Evolutionary conservation across 441 rosid genomes (phyloP), one percentile per base, ranked within the genome.

Genomic region (Daphne laureola): DNA sequence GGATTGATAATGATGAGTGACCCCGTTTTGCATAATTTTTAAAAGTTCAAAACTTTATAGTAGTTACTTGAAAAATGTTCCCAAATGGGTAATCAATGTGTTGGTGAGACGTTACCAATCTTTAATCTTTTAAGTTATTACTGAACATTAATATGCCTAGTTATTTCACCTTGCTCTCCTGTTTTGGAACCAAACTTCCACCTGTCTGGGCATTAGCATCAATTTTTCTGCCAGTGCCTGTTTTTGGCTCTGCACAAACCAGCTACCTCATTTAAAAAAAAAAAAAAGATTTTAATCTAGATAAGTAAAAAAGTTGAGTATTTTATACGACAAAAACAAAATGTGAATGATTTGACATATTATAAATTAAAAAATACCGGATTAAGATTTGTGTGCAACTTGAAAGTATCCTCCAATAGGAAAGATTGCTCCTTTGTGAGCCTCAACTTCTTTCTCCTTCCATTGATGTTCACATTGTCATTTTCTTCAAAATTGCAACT

Each of bases 101-200:
- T 31, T 31, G 11, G 1, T 31, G 38, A 31, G 38, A 7, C 38
- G 38, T 31, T 31, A 31, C 38, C 38, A 7, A 31, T 8, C 38
- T 31, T 31, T 1, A 31, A 31, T 0, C 8, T 5, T 5, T 5
- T 31, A 31, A 31, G 38, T 31, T 31, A 27, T 31, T 31, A 31
- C 11, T 31, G 4, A 31, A 9, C 38, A 31, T 31, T 31, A 2
- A 31, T 5, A 31, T 31, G 38, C 38, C 8, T 7, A 2, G 38
- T 5, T 9, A 31, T 31, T 7, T 31, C 38, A 88, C 98, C 98
- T 84, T 72, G 98, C 98, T 72, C 98, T 70, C 65, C 98, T 75
- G 64, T 92, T 92, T 61, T 92, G 98, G 76, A 92, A 92, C 98
- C 98, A 92, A 17, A 92, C 98, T 78, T 92, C 98, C 21, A 92